Percentiles rank a stretch among this genome's conserved stretches.
Conservation (phyloP, 129 eudicot species). For the Flaveria bidentis region DNA sequence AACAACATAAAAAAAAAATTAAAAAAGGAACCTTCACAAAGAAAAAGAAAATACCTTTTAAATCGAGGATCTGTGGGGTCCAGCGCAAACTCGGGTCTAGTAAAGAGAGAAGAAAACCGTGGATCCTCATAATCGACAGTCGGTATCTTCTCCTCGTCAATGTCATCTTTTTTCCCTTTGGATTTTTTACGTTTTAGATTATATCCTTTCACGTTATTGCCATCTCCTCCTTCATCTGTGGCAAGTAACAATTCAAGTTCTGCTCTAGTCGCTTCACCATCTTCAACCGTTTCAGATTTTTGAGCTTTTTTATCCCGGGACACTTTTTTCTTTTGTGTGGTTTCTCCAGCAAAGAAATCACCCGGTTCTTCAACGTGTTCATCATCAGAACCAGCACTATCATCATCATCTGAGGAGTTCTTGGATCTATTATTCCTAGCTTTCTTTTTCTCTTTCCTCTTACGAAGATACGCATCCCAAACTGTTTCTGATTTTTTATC, state of each 20-base stretch:
- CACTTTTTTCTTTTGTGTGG: slow-evolving; percentile 26
- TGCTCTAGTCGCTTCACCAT: slow-evolving; percentile 76
- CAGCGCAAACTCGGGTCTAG: slow-evolving; percentile 63
- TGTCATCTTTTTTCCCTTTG: slow-evolving; percentile 59
- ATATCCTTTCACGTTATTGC: slow-evolving; percentile 69
- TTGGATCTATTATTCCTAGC: slow-evolving; percentile 56
- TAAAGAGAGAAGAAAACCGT: slow-evolving; percentile 66
- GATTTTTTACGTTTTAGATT: slow-evolving; percentile 65
- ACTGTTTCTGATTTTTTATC: slow-evolving; percentile 79
- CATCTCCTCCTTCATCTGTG: slow-evolving; percentile 61
- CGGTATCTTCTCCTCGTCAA: slow-evolving; percentile 74
- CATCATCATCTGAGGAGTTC: slow-evolving; percentile 76
- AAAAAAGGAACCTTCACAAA: background rate
- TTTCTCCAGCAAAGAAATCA: slow-evolving; percentile 72
- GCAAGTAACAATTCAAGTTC: slow-evolving; percentile 92
- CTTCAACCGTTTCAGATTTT: slow-evolving; percentile 35
- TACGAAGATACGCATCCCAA: slow-evolving; percentile 83
- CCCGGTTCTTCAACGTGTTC: slow-evolving; percentile 57
- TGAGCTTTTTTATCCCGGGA: slow-evolving; percentile 25
- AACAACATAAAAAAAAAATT: background rate
- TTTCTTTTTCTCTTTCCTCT: slow-evolving; percentile 77
- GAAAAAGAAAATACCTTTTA: slow-evolving; percentile 50
- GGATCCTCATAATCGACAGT: slow-evolving; percentile 64
- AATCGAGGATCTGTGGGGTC: slow-evolving; percentile 97
- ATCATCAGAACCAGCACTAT: slow-evolving; percentile 49